Conservation (phyloP, 306 rosid genomes). For the Senna tora region DNA sequence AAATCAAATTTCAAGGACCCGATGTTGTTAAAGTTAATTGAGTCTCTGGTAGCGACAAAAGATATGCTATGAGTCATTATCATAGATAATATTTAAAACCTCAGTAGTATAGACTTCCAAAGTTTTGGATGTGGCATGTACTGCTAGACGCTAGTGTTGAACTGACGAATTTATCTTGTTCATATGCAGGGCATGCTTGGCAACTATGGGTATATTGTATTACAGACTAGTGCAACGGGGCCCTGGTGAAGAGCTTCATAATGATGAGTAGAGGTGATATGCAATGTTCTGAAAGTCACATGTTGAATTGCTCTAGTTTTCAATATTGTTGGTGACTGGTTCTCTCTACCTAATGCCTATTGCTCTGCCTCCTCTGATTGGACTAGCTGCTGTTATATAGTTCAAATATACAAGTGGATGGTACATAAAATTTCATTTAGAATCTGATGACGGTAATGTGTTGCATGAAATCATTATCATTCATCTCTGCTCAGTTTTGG, state of each 20-base stretch:
- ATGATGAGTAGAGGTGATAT: slow-evolving; percentile 59
- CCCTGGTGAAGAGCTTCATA: slow-evolving; percentile 61
- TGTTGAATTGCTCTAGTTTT: slow-evolving; percentile 39
- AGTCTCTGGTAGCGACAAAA: background rate
- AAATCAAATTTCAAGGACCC: slow-evolving; percentile 20
- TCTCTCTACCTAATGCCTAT: slow-evolving; percentile 45
- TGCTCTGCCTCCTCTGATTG: slow-evolving; percentile 47
- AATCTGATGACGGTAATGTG: slow-evolving; percentile 39
- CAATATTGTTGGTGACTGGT: slow-evolving; percentile 44
- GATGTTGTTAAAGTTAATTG: slow-evolving; percentile 12
- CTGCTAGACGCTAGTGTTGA: slow-evolving; percentile 22
- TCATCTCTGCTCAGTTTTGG: slow-evolving; percentile 44
- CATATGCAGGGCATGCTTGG: slow-evolving; percentile 95
- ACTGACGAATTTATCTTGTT: slow-evolving; percentile 38
- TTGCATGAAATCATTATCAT: slow-evolving; percentile 41
- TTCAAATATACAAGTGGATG: slow-evolving; percentile 43
- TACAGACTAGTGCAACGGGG: slow-evolving; percentile 93
- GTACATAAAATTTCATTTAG: slow-evolving; percentile 50
- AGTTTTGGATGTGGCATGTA: slow-evolving; percentile 9
- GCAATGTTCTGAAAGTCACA: slow-evolving; percentile 36
- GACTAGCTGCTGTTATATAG: slow-evolving; percentile 40
- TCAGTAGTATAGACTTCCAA: background rate
- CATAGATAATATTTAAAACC: background rate
- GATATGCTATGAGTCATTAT: slow-evolving; percentile 14
- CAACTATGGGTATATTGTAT: slow-evolving; percentile 98